These are phyloP conservation scores for Nitzschia inconspicua DNA, from an alignment of 108 stramenopile genomes.

Conservation along the genomic window DNA sequence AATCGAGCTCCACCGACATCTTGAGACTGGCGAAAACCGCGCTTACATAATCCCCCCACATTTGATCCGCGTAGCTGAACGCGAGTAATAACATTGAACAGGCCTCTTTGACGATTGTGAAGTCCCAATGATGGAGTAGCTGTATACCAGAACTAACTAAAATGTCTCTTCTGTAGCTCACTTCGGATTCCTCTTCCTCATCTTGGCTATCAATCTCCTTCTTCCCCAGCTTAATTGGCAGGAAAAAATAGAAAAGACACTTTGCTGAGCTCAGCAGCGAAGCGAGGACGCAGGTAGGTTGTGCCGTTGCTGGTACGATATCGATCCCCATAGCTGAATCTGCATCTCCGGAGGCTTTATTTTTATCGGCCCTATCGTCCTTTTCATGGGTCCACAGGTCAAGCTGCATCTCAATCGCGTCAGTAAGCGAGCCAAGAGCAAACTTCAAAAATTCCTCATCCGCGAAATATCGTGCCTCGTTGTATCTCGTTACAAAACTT, in stretches of 20 bases:
- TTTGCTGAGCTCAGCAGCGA: conserved; percentile 33
- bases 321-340: neutral
- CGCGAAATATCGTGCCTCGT: conserved; percentile 25
- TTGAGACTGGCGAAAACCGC: conserved; percentile 20
- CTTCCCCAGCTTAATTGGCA: neutral
- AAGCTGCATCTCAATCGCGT: conserved; percentile 39
- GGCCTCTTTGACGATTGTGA: conserved; percentile 22
- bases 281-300: conserved; percentile 30
- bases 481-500: conserved; percentile 25
- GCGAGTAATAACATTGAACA: conserved; percentile 25
- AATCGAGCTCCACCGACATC: neutral
- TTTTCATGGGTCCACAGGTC: conserved; percentile 33
- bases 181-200: conserved; percentile 17
- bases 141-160: conserved; percentile 40
- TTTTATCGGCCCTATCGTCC: conserved; percentile 7
- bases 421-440: conserved; percentile 30
- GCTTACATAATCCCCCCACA: conserved; percentile 15
- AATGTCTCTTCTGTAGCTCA: conserved; percentile 24
- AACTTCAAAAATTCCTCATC: conserved; percentile 25
- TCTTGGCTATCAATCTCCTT: neutral
- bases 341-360: neutral
- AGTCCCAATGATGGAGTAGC: conserved; percentile 35
- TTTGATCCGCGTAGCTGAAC: conserved; percentile 28
- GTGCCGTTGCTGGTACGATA: neutral
- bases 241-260: conserved; percentile 25